phyloP scores from a whole-genome alignment of 2,329 filamentous ascomycete genomes.

The Dothiorella sarmentorum region DNA sequence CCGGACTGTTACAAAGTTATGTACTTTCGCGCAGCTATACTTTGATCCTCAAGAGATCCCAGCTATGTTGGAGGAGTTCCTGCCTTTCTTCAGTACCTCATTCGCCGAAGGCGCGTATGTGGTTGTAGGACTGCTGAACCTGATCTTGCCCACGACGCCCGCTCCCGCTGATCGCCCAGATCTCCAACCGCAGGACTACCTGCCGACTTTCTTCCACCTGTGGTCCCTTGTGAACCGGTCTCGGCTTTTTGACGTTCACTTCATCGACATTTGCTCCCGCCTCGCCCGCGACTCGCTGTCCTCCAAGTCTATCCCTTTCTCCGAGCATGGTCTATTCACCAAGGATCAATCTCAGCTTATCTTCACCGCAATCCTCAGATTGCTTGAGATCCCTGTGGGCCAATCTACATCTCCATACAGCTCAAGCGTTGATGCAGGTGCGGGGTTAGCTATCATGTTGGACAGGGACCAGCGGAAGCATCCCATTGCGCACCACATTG shows the following conservation, averaged over 20 bases:
- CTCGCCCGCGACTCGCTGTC: constrained; percentile 79
- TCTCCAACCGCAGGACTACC: constrained; percentile 81
- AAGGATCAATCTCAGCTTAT: constrained; percentile 87
- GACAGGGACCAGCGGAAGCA: constrained; percentile 94
- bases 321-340: constrained; percentile 85
- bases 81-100: constrained; percentile 78
- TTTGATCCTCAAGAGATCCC: constrained; percentile 86
- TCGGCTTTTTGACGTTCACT: constrained; percentile 78
- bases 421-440: constrained; percentile 70
- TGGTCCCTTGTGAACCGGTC: constrained; percentile 94
- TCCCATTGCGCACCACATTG: constrained; percentile 86
- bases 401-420: constrained; percentile 94
- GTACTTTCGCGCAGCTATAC: constrained; percentile 84
- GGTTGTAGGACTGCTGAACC: constrained; percentile 81
- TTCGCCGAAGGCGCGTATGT: constrained; percentile 91
- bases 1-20: constrained; percentile 79
- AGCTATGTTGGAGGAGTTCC: constrained; percentile 57
- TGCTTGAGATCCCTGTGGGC: constrained; percentile 94
- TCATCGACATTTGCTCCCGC: constrained; percentile 85
- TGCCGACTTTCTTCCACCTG: constrained; percentile 93
- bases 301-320: constrained; percentile 72
- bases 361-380: constrained; percentile 82
- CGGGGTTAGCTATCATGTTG: constrained; percentile 79
- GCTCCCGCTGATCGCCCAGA: constrained; percentile 67
- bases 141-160: constrained; percentile 81